Conservation (phyloP, 2,329 filamentous ascomycete species). For the Colletotrichum abscissum region DNA sequence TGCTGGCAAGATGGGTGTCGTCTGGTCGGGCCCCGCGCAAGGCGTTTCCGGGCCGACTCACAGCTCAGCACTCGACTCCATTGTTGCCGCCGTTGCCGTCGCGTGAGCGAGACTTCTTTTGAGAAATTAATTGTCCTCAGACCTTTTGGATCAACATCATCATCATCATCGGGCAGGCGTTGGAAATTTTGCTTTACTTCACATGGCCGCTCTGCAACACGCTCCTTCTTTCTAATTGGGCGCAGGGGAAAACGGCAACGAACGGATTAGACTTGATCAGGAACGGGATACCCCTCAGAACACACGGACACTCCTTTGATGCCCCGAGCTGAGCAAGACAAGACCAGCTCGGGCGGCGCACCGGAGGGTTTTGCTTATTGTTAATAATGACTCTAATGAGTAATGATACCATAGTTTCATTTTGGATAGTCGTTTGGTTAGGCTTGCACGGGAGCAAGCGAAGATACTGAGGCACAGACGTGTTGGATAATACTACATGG, state of each 20-base stretch:
- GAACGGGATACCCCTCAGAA: conserved; percentile 31
- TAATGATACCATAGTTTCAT: conserved; percentile 34
- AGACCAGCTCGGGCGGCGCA: conserved; percentile 7
- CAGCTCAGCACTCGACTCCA: conserved; percentile 72
- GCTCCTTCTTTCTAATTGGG: conserved; percentile 2
- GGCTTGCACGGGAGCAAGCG: neutral
- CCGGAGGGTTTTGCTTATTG: conserved; percentile 10
- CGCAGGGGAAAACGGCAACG: conserved; percentile 16
- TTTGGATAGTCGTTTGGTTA: neutral
- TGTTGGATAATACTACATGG: conserved; percentile 10
- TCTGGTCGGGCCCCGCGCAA: conserved; percentile 73
- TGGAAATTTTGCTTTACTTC: conserved; percentile 3
- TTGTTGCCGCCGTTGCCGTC: conserved; percentile 69
- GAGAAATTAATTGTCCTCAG: neutral
- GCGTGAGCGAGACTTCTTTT: conserved; percentile 36
- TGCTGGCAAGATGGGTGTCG: conserved; percentile 65
- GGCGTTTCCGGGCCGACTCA: conserved; percentile 68
- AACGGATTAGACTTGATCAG: conserved; percentile 19
- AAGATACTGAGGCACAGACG: neutral
- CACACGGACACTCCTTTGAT: conserved; percentile 20
- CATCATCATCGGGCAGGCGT: conserved; percentile 7
- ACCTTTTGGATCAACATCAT: neutral
- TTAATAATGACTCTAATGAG: conserved; percentile 36
- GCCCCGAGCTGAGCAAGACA: conserved; percentile 5
- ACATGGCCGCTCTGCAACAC: neutral